Evolutionary conservation across 1,284 basidiomycete genomes (phyloP), one percentile per base, ranked within the genome.

Genomic region (Ceratobasidium sp.): DNA sequence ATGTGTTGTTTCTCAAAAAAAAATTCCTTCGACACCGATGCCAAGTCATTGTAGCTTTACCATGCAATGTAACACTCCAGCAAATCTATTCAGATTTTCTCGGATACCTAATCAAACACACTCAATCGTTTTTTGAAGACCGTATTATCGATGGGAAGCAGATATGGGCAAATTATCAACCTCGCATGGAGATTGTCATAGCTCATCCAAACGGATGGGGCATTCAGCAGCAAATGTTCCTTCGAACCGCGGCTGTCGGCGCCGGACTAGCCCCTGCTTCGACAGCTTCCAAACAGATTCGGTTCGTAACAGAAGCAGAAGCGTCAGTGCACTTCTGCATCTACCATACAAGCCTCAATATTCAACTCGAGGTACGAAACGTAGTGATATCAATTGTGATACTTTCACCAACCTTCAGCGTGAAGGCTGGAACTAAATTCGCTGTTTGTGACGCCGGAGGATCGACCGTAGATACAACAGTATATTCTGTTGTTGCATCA

Each of bases 361-460:
- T 26, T 41, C 53, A 52, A 43, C 60, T 75, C 21, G 18, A 55
- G 1, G 55, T 65, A 41, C n/a, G 58, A 3, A 18, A n/a, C n/a
- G n/a, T n/a, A n/a, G n/a, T n/a, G n/a, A n/a, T n/a, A n/a, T n/a
- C n/a, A n/a, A n/a, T n/a, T n/a, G n/a, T n/a, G n/a, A n/a, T n/a
- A n/a, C n/a, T n/a, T n/a, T n/a, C n/a, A n/a, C n/a, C n/a, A n/a
- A n/a, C n/a, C n/a, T n/a, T n/a, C n/a, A n/a, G n/a, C n/a, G n/a
- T n/a, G n/a, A n/a, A 73, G 72, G n/a, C 53, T 60, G 75, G 72
- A 3, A 53, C 41, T 1, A 62, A 39, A 0, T 72, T 76, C 52
- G 72, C 53, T 21, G 59, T 76, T 10, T 60, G 72, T 34, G 75
- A 76, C 50, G 76, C 76, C 2, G 76, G 76, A 18, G 76, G 74